A percentile compares a stretch with the other conserved stretches of the same genome.
phyloP scores from a whole-genome alignment of 306 rosid species.

The Lathyrus aphaca region DNA sequence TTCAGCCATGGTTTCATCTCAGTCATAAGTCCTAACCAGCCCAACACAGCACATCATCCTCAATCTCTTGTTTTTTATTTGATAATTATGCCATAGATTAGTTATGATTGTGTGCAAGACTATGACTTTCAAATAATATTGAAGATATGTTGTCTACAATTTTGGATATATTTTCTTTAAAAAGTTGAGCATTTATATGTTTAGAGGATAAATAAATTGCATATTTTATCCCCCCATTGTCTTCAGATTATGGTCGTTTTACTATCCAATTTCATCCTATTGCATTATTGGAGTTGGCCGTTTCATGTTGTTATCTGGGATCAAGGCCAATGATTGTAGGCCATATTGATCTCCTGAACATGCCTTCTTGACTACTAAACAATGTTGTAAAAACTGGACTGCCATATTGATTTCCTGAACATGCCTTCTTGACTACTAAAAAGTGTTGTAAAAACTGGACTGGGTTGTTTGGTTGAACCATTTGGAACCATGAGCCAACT shows the following conservation, averaged over 20 bases:
- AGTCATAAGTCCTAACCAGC: background rate
- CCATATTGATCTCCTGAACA: background rate
- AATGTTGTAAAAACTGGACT: background rate
- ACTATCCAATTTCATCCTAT: background rate
- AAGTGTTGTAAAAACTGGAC: background rate
- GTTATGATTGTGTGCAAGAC: background rate
- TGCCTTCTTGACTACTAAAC: background rate
- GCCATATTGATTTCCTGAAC: background rate
- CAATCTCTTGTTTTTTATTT: slow-evolving; percentile 4
- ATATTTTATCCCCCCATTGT: background rate
- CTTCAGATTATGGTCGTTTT: background rate
- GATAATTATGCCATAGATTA: slow-evolving; percentile 3
- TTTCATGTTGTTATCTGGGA: background rate
- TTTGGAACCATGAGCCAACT: background rate
- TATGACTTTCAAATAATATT: background rate
- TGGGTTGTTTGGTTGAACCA: slow-evolving; percentile 15
- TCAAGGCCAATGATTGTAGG: slow-evolving; percentile 44
- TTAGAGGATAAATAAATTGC: background rate
- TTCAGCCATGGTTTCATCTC: slow-evolving; percentile 3
- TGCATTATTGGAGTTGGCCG: background rate
- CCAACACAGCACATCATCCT: background rate
- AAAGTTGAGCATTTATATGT: background rate
- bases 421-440: background rate
- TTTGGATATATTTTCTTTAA: background rate
- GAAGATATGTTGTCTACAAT: background rate